Base-by-base conservation (phyloP, 2,329 filamentous ascomycete genomes). In the Parascedosporium putredinis region DNA sequence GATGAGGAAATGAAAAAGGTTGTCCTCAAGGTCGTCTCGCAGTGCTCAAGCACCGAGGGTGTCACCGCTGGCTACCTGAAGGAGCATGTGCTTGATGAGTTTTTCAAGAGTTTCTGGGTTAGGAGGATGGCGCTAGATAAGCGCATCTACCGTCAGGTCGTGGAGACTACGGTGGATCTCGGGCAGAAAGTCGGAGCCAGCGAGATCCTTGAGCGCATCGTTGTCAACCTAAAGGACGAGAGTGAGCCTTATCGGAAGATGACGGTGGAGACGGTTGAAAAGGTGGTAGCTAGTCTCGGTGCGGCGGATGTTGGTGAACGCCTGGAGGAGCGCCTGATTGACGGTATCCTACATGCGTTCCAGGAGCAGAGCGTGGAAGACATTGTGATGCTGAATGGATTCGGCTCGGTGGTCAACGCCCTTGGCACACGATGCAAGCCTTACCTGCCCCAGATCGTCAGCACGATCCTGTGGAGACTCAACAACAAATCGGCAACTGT, bases 1-100 rank as follows among this genome's bases (percentile, higher is more conserved):
- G 93, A 98, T 57, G 93, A 98, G 67, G 93, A 98, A 67, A 98
- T 98, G 93, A 98, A 97, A 71, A 98, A 98, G 72, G 93, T 98
- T 1, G 93, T 98, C 6, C 72, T 98, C 52, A 97, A 97, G 68
- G 93, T 98, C 24, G 83, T 98, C 14, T 96, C 90, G 16, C 93
- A 98, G 62, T 97, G 93, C 62, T 88, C 93, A 6, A 85, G 85
- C 57, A 97, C 91, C 2, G 86, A 95, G 61, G 93, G 93, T 69
- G 93, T 98, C 24, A 97, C 93, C 29, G 86, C 90, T 31, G 86
- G 83, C 34, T 98, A 97, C 61, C 76, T 98, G 36, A 97, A 96
- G 67, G 90, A 97, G 62, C 86, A 95, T 54, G 90, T 98, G 6
- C 74, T 98, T 34, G 83, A 88, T 56, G 93, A 97, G 53, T 98